Conservation (phyloP, 257 asterid species). For the Scutellaria barbata region DNA sequence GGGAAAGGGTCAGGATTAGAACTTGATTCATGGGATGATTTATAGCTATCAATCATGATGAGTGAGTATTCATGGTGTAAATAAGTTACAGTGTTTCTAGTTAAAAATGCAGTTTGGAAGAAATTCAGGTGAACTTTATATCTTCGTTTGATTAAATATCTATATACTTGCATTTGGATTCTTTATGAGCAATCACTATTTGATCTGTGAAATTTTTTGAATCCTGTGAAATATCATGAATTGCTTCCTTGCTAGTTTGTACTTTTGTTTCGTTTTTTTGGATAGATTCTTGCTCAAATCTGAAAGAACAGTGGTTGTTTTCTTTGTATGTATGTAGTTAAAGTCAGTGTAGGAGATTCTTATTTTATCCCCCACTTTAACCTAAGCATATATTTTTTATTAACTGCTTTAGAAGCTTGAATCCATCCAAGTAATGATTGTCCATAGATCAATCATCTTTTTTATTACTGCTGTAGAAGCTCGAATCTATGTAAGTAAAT, state of each 20-base stretch:
- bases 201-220: neutral
- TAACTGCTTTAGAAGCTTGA: constrained; percentile 11
- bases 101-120: neutral
- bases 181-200: neutral
- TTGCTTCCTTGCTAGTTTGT: neutral
- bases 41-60: neutral
- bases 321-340: constrained; percentile 7
- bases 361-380: neutral
- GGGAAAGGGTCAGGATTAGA: constrained; percentile 79
- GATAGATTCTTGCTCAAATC: neutral
- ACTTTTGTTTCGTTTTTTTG: neutral
- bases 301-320: neutral
- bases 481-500: constrained; percentile 12
- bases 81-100: neutral
- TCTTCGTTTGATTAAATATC: neutral
- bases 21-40: constrained; percentile 42
- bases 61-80: constrained; percentile 6
- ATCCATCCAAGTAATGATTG: constrained; percentile 15
- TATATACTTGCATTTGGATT: neutral
- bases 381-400: neutral
- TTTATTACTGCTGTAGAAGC: constrained; percentile 16
- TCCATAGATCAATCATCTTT: neutral
- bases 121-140: neutral
- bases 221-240: neutral
- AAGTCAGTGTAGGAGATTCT: neutral